Evolutionary conservation across 352 stramenopile genomes (phyloP), one percentile per base, ranked within the genome.

Genomic region (Phytophthora europaea): DNA sequence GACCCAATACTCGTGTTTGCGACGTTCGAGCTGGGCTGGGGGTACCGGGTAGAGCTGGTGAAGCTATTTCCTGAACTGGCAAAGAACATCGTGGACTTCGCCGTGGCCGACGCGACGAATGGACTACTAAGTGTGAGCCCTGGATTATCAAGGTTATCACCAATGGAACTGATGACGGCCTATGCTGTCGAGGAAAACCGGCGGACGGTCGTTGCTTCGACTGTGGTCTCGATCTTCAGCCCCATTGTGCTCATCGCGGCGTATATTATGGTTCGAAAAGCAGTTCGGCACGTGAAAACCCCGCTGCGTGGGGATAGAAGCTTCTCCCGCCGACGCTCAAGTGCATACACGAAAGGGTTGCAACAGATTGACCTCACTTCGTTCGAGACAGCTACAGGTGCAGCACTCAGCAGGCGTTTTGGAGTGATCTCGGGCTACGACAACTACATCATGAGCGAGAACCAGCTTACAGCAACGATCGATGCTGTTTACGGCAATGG

Each of bases 401-500:
- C 62, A 45, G 62, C 63, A 18, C 52, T 76, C 4, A 65, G 53
- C 9, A 76, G 61, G n/a, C 64, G 70, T 5, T 70, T 61, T n/a
- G 70, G 70, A 36, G 36, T 77, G 4, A 59, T 73, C 4, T 61
- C 59, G 6, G 58, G 40, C n/a, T 77, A 73, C 33, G 65, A 77
- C 2, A 73, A 73, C 48, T 77, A 73, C 23, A 22, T 69, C 16
- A 51, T 68, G 26, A 50, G 47, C 15, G 65, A 75, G 4, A 74
- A 64, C 23, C 54, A 69, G 6, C 61, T 67, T 47, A 74, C 55
- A 9, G 73, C 77, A 13, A 75, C 68, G 8, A 62, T 77, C 13
- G 75, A 80, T 26, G 77, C 73, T 4, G 75, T 84, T 28, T 83
- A 80, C 43, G 59, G 61, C 43, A 81, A 69, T 38, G 74, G 78